phyloP scores from a whole-genome alignment of 805 yeast genomes.

The Ogataea polymorpha region DNA sequence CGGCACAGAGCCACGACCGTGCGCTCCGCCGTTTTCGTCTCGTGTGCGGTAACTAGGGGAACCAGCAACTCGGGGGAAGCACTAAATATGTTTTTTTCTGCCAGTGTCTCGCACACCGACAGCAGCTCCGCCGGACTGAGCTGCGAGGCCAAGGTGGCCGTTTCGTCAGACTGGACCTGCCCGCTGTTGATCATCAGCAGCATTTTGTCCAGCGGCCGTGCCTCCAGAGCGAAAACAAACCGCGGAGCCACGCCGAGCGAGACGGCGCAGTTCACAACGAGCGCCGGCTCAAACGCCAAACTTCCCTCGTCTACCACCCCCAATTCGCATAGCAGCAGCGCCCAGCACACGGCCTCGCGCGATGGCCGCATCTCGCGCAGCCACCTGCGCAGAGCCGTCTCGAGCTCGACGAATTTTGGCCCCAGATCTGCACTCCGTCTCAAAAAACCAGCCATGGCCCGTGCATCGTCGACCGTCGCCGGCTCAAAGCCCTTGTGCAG shows the following conservation, averaged over 20 bases:
- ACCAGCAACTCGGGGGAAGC: background rate
- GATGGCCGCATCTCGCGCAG: background rate
- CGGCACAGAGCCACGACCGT: conserved; percentile 35
- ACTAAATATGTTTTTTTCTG: background rate
- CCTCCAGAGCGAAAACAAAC: background rate
- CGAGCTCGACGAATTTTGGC: background rate
- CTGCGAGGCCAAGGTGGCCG: background rate
- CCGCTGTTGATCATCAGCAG: background rate
- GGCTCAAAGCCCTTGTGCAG: conserved; percentile 32
- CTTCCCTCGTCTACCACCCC: background rate
- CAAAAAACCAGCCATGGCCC: background rate
- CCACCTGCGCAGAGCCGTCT: background rate
- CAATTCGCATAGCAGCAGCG: background rate
- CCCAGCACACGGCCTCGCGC: background rate
- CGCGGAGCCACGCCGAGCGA: background rate
- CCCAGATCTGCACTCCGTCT: background rate
- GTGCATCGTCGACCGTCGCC: background rate
- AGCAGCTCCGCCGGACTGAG: background rate
- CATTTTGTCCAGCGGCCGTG: background rate
- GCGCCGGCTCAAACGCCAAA: background rate
- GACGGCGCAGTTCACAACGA: background rate
- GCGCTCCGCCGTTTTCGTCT: conserved; percentile 39
- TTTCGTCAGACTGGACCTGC: background rate
- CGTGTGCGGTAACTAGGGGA: conserved; percentile 18
- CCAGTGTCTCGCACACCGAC: background rate